These are phyloP conservation scores for Hordeum pubiflorum DNA, from an alignment of 202 grass and related monocot species.

Conservation along the genomic window DNA sequence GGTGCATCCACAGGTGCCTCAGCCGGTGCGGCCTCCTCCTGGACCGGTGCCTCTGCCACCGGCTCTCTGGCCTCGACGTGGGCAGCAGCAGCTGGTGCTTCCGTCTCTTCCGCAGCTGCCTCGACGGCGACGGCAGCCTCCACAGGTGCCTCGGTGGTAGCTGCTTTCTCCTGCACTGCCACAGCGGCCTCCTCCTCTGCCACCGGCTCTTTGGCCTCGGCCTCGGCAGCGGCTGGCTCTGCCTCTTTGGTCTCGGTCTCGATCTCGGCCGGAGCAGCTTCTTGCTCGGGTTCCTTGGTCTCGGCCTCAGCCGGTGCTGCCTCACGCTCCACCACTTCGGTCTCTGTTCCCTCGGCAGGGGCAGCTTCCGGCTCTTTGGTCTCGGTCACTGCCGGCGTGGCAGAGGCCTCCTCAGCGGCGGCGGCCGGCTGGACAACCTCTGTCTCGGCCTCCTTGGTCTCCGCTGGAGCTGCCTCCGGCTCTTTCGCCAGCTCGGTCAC, in stretches of 20 bases:
- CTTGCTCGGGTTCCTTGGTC: conserved; percentile 2
- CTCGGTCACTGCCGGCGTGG: neutral
- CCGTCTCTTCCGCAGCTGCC: neutral
- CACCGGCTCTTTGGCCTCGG: neutral
- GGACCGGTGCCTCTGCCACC: neutral
- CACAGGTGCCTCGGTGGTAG: neutral
- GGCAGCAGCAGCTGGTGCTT: neutral
- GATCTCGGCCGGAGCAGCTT: neutral
- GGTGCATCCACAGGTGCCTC: neutral
- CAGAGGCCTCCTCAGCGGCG: conserved; percentile 22
- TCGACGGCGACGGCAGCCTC: neutral
- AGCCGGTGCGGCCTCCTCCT: neutral
- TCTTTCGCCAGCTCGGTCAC: neutral
- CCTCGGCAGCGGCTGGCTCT: neutral
- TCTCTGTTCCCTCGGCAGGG: neutral
- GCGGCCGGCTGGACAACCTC: neutral
- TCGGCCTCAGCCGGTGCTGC: neutral
- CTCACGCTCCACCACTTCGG: neutral
- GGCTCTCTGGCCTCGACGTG: neutral
- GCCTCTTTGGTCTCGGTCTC: conserved; percentile 14
- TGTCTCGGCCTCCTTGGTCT: neutral
- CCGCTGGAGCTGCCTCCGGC: neutral
- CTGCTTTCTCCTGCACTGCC: neutral
- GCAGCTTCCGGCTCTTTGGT: neutral
- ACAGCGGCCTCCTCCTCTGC: neutral